Base-by-base conservation (phyloP, 2,329 filamentous ascomycete genomes). In the Biscogniauxia marginata region DNA sequence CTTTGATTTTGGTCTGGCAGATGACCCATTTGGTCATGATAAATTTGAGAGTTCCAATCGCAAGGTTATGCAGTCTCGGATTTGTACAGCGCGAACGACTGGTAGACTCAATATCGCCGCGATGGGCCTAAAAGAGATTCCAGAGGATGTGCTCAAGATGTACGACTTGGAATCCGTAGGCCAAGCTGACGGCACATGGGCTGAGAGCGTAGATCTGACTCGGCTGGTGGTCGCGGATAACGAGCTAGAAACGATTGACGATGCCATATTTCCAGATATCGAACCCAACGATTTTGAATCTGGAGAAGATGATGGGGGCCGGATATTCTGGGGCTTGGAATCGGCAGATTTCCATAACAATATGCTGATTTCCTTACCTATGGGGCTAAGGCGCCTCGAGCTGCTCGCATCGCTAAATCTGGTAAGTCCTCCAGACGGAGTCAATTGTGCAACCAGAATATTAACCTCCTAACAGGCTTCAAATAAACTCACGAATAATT, bases 141-240 rank as follows among this genome's bases (percentile, higher is more conserved):
- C 95, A 0, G 74, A 83, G 1, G 90, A 96, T 67, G 89, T 98
- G 0, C 77, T 96, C 74, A 85, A 86, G 53, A 98, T 98, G 93
- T 98, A 97, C 70, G 89, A 92, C 65, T 79, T 90, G 18, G 86
- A 92, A 52, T 81, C 83, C 1, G 80, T 86, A 54, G 84, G 87
- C 39, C 79, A 78, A 11, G 77, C 82, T 20, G 84, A 82, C 34
- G 83, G 86, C 9, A 85, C 87, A 30, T 98, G 95, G 95, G 92
- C 92, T 1, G 93, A 98, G 72, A 88, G 89, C 57, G 91, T 98
- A 9, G 93, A 98, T 68, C 75, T 98, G 47, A 89, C 87, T 0
- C 86, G 89, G 58, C 86, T 98, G 50, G 84, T 95, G 61, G 92
- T 90, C 5, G 92, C 93, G 7, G 92, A 96, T 68, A 98, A 99